Conservation (phyloP, 371 early-diverging fungal genomes). For the Furculomyces boomerangus region DNA sequence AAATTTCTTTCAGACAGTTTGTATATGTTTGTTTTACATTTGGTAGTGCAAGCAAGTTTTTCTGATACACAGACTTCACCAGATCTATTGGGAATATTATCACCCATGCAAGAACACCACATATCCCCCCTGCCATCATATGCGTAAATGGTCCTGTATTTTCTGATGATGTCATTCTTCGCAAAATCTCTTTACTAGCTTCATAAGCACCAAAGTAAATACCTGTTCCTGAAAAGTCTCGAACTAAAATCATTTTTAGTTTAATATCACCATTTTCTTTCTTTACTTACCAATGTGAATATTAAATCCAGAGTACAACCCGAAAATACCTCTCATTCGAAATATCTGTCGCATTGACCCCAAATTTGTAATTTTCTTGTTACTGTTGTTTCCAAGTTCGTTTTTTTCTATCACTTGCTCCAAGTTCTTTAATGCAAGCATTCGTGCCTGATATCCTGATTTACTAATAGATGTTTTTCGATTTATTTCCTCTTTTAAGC, state of each 20-base stretch:
- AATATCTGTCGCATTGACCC: constrained; percentile 18
- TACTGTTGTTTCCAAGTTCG: not conserved
- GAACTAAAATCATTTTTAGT: constrained; percentile 1
- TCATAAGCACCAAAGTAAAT: constrained; percentile 64
- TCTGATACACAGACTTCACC: constrained; percentile 53
- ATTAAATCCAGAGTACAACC: constrained; percentile 20
- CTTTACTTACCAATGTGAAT: constrained; percentile 18
- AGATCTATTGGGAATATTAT: constrained; percentile 62
- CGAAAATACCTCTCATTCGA: constrained; percentile 13
- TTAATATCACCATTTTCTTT: not conserved
- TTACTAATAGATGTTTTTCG: not conserved
- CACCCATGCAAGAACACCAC: constrained; percentile 60
- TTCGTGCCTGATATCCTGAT: not conserved
- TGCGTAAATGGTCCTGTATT: constrained; percentile 42
- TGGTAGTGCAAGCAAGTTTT: constrained; percentile 36
- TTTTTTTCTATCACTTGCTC: too few species aligned
- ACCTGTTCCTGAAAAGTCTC: constrained; percentile 54
- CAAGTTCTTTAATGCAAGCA: too few species aligned
- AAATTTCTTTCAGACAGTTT: constrained; percentile 33
- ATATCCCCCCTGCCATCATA: constrained; percentile 51
- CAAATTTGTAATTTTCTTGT: constrained; percentile 10
- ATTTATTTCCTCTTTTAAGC: constrained; percentile 3
- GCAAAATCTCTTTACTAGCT: constrained; percentile 37
- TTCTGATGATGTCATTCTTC: constrained; percentile 24
- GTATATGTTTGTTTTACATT: constrained; percentile 24